Conservation (phyloP, 148 eudicot genomes). For the Silene latifolia region DNA sequence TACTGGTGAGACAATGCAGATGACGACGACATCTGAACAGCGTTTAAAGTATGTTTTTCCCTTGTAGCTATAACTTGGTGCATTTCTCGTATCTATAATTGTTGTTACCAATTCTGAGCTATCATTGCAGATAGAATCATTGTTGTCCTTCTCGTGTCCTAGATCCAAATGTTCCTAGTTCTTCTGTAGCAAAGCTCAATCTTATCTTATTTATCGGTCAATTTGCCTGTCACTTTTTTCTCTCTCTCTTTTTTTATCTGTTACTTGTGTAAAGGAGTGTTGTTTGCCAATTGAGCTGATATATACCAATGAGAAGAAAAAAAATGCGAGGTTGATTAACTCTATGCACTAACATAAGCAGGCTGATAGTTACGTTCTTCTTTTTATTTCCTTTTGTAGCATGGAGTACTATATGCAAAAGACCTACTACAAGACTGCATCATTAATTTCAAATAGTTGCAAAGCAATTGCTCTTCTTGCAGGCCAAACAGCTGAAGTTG, state of each 20-base stretch:
- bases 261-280: too few species aligned
- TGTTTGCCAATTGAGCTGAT: background rate
- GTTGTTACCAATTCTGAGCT: background rate
- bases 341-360: background rate
- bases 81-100: background rate
- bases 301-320: background rate
- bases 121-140: background rate
- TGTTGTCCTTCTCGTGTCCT: background rate
- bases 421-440: conserved; percentile 91
- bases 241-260: too few species aligned
- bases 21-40: conserved; percentile 78
- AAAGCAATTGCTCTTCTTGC: conserved; percentile 92
- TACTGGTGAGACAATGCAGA: conserved; percentile 98
- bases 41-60: conserved; percentile 61
- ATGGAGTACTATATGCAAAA: conserved; percentile 92
- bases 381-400: conserved; percentile 37
- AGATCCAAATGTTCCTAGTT: background rate
- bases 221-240: too few species aligned
- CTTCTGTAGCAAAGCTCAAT: background rate
- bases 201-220: background rate
- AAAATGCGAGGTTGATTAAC: background rate
- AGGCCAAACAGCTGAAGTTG: conserved; percentile 86
- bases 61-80: conserved; percentile 1
- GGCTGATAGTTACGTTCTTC: conserved; percentile 13
- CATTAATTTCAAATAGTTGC: conserved; percentile 92